A percentile compares a stretch with the other conserved stretches of the same genome.
phyloP scores from a whole-genome alignment of 2,329 filamentous ascomycete species.

The Triangularia verruculosa region DNA sequence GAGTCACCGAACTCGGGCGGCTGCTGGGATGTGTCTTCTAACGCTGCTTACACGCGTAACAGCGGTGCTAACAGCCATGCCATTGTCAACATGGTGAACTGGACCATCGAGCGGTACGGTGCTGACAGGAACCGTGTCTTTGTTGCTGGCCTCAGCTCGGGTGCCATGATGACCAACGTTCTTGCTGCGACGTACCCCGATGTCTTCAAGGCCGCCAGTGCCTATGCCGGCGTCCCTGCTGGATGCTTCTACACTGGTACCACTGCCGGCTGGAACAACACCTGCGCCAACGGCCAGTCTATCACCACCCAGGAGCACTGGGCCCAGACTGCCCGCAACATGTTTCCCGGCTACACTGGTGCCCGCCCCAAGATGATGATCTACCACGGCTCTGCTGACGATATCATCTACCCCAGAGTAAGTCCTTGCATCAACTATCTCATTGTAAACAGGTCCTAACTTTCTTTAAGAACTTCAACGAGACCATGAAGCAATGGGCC shows the following conservation, averaged over 20 bases:
- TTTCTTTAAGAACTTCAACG: slow-evolving; percentile 35
- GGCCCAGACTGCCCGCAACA: slow-evolving; percentile 41
- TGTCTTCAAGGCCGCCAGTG: slow-evolving; percentile 49
- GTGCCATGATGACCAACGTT: slow-evolving; percentile 55
- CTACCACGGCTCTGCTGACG: slow-evolving; percentile 39
- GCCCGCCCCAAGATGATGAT: slow-evolving; percentile 38
- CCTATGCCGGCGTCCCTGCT: slow-evolving; percentile 52
- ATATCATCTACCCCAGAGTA: slow-evolving; percentile 30
- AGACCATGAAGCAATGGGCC: slow-evolving; percentile 46
- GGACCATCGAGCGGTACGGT: slow-evolving; percentile 45
- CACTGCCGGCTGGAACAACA: slow-evolving; percentile 49
- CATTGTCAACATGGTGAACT: slow-evolving; percentile 55
- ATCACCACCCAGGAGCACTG: slow-evolving; percentile 41
- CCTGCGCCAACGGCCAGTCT: slow-evolving; percentile 50
- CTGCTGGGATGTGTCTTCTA: slow-evolving; percentile 60
- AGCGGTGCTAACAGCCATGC: slow-evolving; percentile 50
- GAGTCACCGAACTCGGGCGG: slow-evolving; percentile 40
- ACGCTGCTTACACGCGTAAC: slow-evolving; percentile 46
- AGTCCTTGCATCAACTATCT: slow-evolving; percentile 19
- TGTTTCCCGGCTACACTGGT: slow-evolving; percentile 51
- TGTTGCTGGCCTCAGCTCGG: slow-evolving; percentile 47
- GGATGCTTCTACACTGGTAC: slow-evolving; percentile 52
- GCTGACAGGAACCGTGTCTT: slow-evolving; percentile 48
- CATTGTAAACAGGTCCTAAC: not conserved
- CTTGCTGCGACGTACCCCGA: slow-evolving; percentile 54